Evolutionary conservation across 2,329 filamentous ascomycete genomes (phyloP), one percentile per base, ranked within the genome.

Genomic region (Neurospora crassa): DNA sequence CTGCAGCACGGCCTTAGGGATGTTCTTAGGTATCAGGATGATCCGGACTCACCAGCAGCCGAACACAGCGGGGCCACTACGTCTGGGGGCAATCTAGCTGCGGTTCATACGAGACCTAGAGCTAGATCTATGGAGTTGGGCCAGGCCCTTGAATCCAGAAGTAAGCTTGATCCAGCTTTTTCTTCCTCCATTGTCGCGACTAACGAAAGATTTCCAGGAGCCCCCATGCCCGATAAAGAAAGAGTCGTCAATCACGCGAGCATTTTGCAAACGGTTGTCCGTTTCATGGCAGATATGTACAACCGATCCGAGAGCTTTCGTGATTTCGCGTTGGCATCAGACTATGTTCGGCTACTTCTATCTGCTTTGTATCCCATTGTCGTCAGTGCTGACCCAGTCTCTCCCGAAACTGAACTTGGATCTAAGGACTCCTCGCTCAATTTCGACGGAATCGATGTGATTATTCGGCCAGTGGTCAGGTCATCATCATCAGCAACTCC

Each of bases 371-470:
- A 96, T 78, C 94, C 96, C 1, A 89, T 96, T 20, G 87, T 97
- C 68, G 94, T 97, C 37, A 95, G 93, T 75, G 90, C 92, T 14
- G 93, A 97, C 80, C 87, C 90, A 29, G 90, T 97, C 47, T 91
- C 88, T 70, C 90, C 96, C 0, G 92, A 96, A 76, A 92, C 90
- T 0, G 96, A 99, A 79, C 82, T 98, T n/a, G 90, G 93, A 76
- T 94, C 93, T 18, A 88, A 91, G 76, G 91, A 94, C 75, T 92
- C 92, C 12, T 88, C 89, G 1, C 86, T 97, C 71, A 95, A 89
- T 0, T 97, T 97, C 75, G 93, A 96, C 75, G 93, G 93, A 1
- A 90, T 91, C 67, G 93, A 95, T 80, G 91, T 97, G 1, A 91
- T 94, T 34, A 92, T 96, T 72, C 89, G 92, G 16, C 92, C 93